A percentile compares a stretch with the other conserved stretches of the same genome.
These are phyloP conservation scores for Pelagophyceae sp. DNA, from an alignment of 352 stramenopile species.

Conservation along the genomic window DNA sequence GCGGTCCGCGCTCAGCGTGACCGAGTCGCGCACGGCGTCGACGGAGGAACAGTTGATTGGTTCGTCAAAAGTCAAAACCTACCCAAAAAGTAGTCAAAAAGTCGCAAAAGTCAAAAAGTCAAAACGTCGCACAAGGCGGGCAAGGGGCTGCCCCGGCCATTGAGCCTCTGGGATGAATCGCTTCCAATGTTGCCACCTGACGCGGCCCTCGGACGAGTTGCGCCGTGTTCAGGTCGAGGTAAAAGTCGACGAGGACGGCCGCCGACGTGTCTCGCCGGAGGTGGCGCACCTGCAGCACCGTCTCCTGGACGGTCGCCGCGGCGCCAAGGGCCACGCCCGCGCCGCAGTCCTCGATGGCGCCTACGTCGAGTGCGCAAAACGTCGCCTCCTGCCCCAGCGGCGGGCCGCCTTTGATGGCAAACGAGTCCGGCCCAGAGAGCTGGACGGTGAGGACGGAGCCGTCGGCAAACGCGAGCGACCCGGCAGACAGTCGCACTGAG, in stretches of 20 bases:
- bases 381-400: neutral
- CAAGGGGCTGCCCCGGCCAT: too few relatives aligned
- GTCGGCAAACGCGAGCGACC: neutral
- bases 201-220: too few relatives aligned
- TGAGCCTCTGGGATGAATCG: too few relatives aligned
- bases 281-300: neutral
- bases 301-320: neutral
- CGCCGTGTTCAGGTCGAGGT: conserved; percentile 21
- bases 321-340: neutral
- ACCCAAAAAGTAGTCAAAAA: too few relatives aligned
- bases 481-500: neutral
- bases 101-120: too few relatives aligned
- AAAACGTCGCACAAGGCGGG: too few relatives aligned
- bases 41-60: neutral
- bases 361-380: neutral
- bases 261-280: conserved; percentile 12
- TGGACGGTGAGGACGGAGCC: neutral
- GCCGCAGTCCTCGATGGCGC: conserved; percentile 5
- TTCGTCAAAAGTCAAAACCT: conserved; percentile 28
- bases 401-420: neutral
- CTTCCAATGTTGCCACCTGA: too few relatives aligned
- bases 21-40: neutral
- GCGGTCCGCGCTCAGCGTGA: neutral
- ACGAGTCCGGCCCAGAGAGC: neutral
- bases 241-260: neutral